These are phyloP conservation scores for Apocynum venetum DNA, from an alignment of 257 asterid species.

Conservation along the genomic window DNA sequence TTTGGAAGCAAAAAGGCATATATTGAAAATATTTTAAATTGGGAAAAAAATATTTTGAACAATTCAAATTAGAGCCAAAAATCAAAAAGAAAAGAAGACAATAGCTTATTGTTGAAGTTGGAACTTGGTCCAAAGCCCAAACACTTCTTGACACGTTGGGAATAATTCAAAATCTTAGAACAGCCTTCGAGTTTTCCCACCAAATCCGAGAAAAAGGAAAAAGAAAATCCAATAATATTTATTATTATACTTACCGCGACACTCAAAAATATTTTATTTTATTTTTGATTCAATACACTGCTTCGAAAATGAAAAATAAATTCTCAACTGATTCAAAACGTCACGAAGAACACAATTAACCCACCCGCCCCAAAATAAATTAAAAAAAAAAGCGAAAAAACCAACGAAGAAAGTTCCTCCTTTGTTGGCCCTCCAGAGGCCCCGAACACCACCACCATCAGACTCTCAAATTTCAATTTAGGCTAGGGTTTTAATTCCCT, in stretches of 20 bases:
- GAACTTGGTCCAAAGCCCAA: background rate
- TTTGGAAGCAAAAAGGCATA: too few species aligned
- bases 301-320: background rate
- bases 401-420: background rate
- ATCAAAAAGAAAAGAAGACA: background rate
- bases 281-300: background rate
- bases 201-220: slow-evolving; percentile 5
- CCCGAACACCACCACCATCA: background rate
- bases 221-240: background rate
- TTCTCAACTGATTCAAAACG: slow-evolving; percentile 17
- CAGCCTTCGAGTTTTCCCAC: slow-evolving; percentile 19
- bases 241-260: background rate
- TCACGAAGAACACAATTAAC: slow-evolving; percentile 28
- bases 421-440: background rate
- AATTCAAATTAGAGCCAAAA: background rate
- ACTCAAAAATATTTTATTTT: background rate
- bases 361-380: background rate
- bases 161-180: slow-evolving; percentile 16
- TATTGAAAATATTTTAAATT: too few species aligned
- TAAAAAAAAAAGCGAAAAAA: background rate
- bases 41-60: too few species aligned
- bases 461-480: background rate
- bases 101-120: background rate
- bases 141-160: slow-evolving; percentile 12
- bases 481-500: slow-evolving; percentile 44